A percentile compares a stretch with the other conserved stretches of the same genome.
phyloP scores from a whole-genome alignment of 352 stramenopile species.

The Phytophthora aleatoria region DNA sequence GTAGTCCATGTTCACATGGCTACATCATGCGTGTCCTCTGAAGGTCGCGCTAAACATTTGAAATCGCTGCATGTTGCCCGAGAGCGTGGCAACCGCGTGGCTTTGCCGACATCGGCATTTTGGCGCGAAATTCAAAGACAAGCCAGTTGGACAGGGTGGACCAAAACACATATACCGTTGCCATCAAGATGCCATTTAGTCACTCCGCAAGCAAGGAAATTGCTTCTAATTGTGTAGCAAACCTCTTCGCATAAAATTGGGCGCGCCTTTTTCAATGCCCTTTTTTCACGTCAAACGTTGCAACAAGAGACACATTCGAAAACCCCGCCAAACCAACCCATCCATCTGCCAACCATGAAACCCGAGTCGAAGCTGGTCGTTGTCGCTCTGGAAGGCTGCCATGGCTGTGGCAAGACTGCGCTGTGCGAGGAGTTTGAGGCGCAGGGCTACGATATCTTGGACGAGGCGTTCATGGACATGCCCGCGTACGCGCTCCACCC shows the following conservation, averaged over 20 bases:
- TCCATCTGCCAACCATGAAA: constrained; percentile 30
- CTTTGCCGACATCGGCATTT: not conserved
- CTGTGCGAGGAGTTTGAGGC: constrained; percentile 77
- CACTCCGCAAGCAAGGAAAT: not conserved
- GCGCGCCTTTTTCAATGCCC: not conserved
- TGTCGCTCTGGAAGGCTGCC: constrained; percentile 88
- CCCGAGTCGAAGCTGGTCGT: constrained; percentile 74
- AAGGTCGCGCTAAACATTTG: not conserved
- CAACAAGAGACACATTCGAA: not conserved
- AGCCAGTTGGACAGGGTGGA: not conserved
- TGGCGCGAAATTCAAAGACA: constrained; percentile 3
- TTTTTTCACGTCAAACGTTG: not conserved
- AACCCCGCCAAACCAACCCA: not conserved
- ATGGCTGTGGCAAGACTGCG: constrained; percentile 86
- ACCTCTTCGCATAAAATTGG: not conserved
- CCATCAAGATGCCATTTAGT: not conserved
- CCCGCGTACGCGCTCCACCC: constrained; percentile 81
- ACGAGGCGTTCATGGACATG: constrained; percentile 92
- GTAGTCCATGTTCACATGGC: no score
- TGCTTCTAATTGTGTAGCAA: not conserved
- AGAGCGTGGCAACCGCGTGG: not conserved
- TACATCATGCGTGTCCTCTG: not conserved
- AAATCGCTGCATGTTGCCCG: not conserved
- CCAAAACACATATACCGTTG: not conserved
- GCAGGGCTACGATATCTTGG: constrained; percentile 79